Conservation (phyloP, 2,329 filamentous ascomycete species). For the Penicillium vulpinum region DNA sequence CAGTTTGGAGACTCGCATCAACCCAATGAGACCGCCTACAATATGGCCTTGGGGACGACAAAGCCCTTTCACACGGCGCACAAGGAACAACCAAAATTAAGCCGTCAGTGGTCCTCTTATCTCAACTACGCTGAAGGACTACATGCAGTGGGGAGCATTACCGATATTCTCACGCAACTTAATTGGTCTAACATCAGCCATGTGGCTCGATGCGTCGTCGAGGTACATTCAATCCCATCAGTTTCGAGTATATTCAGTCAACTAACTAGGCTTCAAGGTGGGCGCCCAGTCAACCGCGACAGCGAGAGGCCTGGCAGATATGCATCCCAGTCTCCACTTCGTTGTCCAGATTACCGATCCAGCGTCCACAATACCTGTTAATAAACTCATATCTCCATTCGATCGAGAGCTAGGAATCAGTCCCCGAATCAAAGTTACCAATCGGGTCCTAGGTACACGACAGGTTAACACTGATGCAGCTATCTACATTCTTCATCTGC, state of each 20-base stretch:
- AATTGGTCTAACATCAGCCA: neutral
- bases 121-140: neutral
- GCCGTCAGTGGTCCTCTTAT: neutral
- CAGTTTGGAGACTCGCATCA: neutral
- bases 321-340: neutral
- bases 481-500: neutral
- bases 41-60: neutral
- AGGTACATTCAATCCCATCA: neutral
- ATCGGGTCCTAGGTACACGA: neutral
- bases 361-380: neutral
- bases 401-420: neutral
- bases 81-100: neutral
- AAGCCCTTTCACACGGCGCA: neutral
- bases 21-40: neutral
- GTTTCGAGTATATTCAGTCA: neutral
- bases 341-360: neutral
- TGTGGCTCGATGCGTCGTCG: neutral
- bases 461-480: neutral
- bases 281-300: neutral
- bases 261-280: neutral
- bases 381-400: neutral
- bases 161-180: neutral
- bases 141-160: neutral
- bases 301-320: neutral
- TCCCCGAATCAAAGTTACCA: neutral